Conservation (phyloP, 768 basidiomycete genomes). For the Lentinula boryana region DNA sequence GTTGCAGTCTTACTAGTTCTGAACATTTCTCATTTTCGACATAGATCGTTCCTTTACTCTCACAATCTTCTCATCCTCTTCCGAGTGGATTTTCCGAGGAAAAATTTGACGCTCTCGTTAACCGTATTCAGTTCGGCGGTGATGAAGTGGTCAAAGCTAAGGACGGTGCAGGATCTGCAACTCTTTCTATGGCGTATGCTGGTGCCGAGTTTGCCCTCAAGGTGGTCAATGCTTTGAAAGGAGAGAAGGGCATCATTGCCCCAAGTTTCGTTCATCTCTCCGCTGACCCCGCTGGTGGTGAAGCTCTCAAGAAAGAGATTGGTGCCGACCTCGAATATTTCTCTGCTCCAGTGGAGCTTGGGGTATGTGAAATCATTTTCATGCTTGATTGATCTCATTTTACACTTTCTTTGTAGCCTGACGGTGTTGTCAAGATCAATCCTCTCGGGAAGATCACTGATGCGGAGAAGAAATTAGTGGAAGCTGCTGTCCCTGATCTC, state of each 20-base stretch:
- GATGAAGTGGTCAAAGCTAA: constrained; percentile 99
- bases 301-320: constrained; percentile 74
- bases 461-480: constrained; percentile 70
- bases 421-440: constrained; percentile 79
- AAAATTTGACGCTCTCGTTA: constrained; percentile 54
- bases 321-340: constrained; percentile 80
- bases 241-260: constrained; percentile 81
- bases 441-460: constrained; percentile 71
- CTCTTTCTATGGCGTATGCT: constrained; percentile 95
- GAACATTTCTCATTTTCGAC: not conserved
- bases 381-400: not conserved
- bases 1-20: constrained; percentile 12
- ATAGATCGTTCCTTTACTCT: constrained; percentile 90
- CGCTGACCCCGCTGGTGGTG: constrained; percentile 65
- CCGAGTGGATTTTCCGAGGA: constrained; percentile 47
- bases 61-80: constrained; percentile 78
- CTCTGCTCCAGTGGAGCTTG: constrained; percentile 83
- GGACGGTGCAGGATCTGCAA: constrained; percentile 89
- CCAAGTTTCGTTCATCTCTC: constrained; percentile 81
- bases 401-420: constrained; percentile 38
- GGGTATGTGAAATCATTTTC: constrained; percentile 43
- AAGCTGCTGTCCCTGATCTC: constrained; percentile 79
- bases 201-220: constrained; percentile 86
- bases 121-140: constrained; percentile 92
- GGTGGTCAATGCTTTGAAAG: constrained; percentile 77